Evolutionary conservation across 2,329 filamentous ascomycete species (phyloP), one percentile per base, ranked within the genome.

Genomic region (Drechslerella dactyloides): DNA sequence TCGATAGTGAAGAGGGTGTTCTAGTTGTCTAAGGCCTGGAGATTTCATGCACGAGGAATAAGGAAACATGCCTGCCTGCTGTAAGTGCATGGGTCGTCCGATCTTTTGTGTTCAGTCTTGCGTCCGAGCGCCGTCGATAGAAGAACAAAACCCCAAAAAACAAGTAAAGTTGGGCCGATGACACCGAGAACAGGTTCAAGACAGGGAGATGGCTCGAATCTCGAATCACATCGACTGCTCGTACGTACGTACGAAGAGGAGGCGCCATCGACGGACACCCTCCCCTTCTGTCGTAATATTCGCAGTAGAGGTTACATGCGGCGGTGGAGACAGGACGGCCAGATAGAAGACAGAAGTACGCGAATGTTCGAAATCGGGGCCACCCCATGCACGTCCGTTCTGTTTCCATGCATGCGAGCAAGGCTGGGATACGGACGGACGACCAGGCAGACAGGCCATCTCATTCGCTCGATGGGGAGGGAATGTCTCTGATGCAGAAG

Each of bases 81-180:
- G n/a, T n/a, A n/a, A n/a, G n/a, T n/a, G n/a, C 50, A 61, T 65
- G 60, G 68, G 65, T 72, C 68, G 68, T 72, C 68, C 68, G 68
- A 72, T 72, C 68, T 72, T 72, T 72, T n/a, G n/a, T n/a, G n/a
- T n/a, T 69, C 54, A 33, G 4, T 33, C 27, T 3, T 33, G 27
- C 27, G 27, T 33, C 27, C 27, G 27, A 33, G 27, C 27, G 27
- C 27, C 27, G 27, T 33, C 27, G 27, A 33, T 8, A 33, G 27
- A 33, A 33, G 3, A 8, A 33, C 8, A 8, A 33, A 3, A 8
- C 27, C 27, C 8, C 27, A 33, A 3, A 33, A 33, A 33, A 33
- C 27, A 4, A 33, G 4, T 33, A n/a, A n/a, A n/a, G n/a, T n/a
- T 44, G 40, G 10, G 40, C 40, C 17, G 40, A 44, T 44, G 40